Percentiles rank a stretch among this genome's conserved stretches.
Evolutionary conservation across 2,329 filamentous ascomycete species (phyloP).

Genomic region (Stenocarpella maydis): DNA sequence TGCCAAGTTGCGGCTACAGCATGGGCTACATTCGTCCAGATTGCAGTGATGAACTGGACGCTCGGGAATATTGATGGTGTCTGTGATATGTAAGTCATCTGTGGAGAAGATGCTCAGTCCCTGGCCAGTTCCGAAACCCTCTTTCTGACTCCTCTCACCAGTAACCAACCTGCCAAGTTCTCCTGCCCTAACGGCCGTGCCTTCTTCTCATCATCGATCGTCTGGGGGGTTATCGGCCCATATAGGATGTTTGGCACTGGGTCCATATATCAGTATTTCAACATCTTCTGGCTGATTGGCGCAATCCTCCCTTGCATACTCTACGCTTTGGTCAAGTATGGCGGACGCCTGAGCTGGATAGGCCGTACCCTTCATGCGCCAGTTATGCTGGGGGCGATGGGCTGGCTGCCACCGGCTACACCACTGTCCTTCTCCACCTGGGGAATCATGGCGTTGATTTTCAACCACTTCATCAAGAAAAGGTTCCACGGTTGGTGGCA

Average conservation of each 20-base stretch:
- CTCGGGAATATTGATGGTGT: slow-evolving; percentile 57
- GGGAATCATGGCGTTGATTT: slow-evolving; percentile 64
- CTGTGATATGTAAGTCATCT: slow-evolving; percentile 50
- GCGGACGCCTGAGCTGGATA: slow-evolving; percentile 37
- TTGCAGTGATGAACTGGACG: slow-evolving; percentile 55
- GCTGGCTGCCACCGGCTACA: slow-evolving; percentile 65
- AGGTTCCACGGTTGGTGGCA: slow-evolving; percentile 68
- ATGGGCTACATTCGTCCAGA: slow-evolving; percentile 54
- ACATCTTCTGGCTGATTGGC: slow-evolving; percentile 64
- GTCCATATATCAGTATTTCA: slow-evolving; percentile 58
- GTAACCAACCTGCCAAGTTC: slow-evolving; percentile 52
- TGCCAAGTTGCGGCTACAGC: slow-evolving; percentile 52
- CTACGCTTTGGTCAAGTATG: slow-evolving; percentile 49
- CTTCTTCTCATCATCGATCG: slow-evolving; percentile 61
- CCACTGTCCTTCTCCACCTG: slow-evolving; percentile 66
- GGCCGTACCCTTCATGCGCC: slow-evolving; percentile 63
- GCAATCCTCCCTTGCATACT: slow-evolving; percentile 56
- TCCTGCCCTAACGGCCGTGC: slow-evolving; percentile 52
- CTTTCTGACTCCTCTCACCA: slow-evolving; percentile 48
- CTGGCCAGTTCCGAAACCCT: slow-evolving; percentile 38
- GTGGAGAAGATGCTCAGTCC: too few relatives aligned
- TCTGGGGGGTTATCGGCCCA: slow-evolving; percentile 67
- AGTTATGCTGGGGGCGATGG: slow-evolving; percentile 63
- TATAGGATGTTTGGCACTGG: slow-evolving; percentile 62
- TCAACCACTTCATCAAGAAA: slow-evolving; percentile 64